Percentiles rank a stretch among this genome's conserved stretches.
These are phyloP conservation scores for Conringia planisiliqua DNA, from an alignment of 345 rosid species.

Conservation along the genomic window DNA sequence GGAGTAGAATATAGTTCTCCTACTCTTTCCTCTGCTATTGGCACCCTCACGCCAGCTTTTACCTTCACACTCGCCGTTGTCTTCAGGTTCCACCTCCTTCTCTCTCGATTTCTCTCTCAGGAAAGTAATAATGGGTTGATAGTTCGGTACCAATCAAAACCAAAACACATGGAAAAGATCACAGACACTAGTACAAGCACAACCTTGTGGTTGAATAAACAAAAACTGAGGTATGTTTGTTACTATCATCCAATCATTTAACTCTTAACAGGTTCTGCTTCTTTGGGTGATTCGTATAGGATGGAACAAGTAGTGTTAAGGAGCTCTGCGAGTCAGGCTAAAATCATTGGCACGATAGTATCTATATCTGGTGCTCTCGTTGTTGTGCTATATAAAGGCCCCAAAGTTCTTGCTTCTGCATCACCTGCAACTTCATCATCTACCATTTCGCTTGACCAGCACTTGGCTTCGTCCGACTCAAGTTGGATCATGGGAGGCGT, in stretches of 20 bases:
- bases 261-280: neutral
- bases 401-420: neutral
- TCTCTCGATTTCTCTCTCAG: neutral
- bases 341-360: slow-evolving; percentile 30
- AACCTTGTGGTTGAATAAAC: no score
- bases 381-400: slow-evolving; percentile 28
- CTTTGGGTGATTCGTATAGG: neutral
- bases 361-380: slow-evolving; percentile 36
- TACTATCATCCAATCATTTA: neutral
- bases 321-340: slow-evolving; percentile 31
- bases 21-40: slow-evolving; percentile 30
- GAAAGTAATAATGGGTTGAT: no score
- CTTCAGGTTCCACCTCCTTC: slow-evolving; percentile 24
- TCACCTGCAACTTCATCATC: neutral
- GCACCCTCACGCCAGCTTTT: slow-evolving; percentile 33
- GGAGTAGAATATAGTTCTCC: slow-evolving; percentile 32
- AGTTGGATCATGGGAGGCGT: slow-evolving; percentile 33
- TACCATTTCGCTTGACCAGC: slow-evolving; percentile 3
- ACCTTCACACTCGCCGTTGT: slow-evolving; percentile 28
- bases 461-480: neutral
- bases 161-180: no score
- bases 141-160: no score
- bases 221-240: neutral
- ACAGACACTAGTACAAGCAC: no score
- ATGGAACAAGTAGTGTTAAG: slow-evolving; percentile 23